Base-by-base conservation (phyloP, 2,329 filamentous ascomycete genomes). In the Sporothrix brunneoviolacea region DNA sequence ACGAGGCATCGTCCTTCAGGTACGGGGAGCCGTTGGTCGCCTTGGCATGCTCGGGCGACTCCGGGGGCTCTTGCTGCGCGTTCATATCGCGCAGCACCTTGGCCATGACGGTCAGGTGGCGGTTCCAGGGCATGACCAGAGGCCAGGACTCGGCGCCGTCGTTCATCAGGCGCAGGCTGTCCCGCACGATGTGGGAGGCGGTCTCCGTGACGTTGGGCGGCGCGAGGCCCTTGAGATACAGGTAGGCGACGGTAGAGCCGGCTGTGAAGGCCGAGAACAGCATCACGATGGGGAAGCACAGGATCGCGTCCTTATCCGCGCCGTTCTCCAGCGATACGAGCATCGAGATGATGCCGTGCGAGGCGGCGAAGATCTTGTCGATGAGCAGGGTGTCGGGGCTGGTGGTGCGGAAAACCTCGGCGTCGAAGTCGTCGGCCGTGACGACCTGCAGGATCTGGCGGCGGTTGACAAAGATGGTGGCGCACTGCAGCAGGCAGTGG, bases 251-350 rank as follows among this genome's bases (percentile, higher is more conserved):
- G 1, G 79, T 82, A 2, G 78, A 78, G 54, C 77, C 77, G 2
- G 78, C 76, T 0, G 77, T 81, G 55, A 82, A 82, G 45, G 77
- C 75, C 0, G 78, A 77, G 61, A 82, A 82, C 12, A 82, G 68
- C 79, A 82, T 82, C 54, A 80, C 79, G 49, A 82, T 77, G 33
- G 79, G 79, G 64, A 81, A 79, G 63, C 75, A 80, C n/a, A 76
- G 68, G n/a, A 75, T 69, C 21, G 70, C 68, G 48, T 81, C 76
- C 65, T 81, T 81, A 47, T 82, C 77, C 1, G 73, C 68, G 9
- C 77, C 76, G 10, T 70, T 64, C 62, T 82, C 78, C 3, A 82
- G 72, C 2, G 77, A 73, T 4, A 72, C 68, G 18, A 82, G 67
- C 49, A 80, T 71, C 6, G 74, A 71, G 43, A 80, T 75, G 53